Percentiles rank a stretch among this genome's conserved stretches.
These are phyloP conservation scores for Phalaenopsis equestris DNA, from an alignment of 106 monocot species.

Conservation along the genomic window DNA sequence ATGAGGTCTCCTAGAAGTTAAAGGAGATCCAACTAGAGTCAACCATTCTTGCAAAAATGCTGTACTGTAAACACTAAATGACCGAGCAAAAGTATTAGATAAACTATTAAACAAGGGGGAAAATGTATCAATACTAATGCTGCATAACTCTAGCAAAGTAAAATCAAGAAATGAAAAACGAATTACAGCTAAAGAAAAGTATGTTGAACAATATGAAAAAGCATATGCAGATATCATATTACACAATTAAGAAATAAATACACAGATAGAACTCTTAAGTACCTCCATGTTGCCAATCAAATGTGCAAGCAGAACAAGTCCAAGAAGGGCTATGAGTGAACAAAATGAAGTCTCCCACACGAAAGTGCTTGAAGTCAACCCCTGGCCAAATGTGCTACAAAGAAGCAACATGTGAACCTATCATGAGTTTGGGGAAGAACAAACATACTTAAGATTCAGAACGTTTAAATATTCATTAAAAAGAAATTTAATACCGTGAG, in stretches of 20 bases:
- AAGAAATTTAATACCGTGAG: neutral
- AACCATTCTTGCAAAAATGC: no score
- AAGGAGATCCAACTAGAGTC: no score
- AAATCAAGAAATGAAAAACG: neutral
- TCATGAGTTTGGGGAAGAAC: neutral
- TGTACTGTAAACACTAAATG: neutral
- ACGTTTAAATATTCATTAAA: neutral
- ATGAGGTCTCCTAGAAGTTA: no score
- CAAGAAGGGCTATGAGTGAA: slow-evolving; percentile 44
- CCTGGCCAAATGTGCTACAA: slow-evolving; percentile 58
- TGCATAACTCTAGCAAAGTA: neutral
- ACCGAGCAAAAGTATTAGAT: neutral
- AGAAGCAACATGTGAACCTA: slow-evolving; percentile 4
- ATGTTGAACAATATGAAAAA: no score
- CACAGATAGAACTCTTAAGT: neutral
- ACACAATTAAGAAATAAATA: slow-evolving; percentile 1
- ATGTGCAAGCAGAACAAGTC: slow-evolving; percentile 61
- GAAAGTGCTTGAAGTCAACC: slow-evolving; percentile 43
- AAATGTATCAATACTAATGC: no score
- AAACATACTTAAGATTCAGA: neutral
- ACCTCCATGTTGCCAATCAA: slow-evolving; percentile 81
- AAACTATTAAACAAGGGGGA: neutral
- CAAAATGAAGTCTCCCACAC: slow-evolving; percentile 56
- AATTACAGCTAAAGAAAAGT: neutral
- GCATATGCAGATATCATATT: neutral